phyloP scores from a whole-genome alignment of 2,329 filamentous ascomycete genomes.

The Aspergillus melleus region DNA sequence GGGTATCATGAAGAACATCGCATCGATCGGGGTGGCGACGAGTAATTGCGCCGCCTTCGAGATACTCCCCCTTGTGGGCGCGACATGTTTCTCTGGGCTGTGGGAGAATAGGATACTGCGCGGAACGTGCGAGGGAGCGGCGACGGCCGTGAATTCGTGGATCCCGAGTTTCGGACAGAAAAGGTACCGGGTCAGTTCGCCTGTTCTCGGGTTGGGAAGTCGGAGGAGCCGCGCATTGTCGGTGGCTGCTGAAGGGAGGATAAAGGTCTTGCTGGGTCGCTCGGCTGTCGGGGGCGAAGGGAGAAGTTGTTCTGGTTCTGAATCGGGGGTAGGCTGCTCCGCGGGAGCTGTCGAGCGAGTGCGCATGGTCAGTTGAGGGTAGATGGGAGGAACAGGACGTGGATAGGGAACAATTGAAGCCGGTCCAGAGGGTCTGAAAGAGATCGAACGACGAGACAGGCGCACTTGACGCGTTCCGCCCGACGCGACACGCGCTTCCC shows the following conservation, averaged over 20 bases:
- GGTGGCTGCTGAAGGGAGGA: conserved; percentile 56
- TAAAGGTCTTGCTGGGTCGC: conserved; percentile 51
- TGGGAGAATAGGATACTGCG: conserved; percentile 58
- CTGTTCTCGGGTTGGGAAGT: conserved; percentile 55
- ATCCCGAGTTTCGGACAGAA: conserved; percentile 60
- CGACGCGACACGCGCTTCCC: conserved; percentile 30
- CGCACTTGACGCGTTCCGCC: conserved; percentile 14
- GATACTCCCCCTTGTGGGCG: conserved; percentile 50
- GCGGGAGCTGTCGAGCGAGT: conserved; percentile 29
- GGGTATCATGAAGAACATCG: conserved; percentile 79
- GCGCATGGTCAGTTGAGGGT: conserved; percentile 4
- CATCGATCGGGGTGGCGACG: conserved; percentile 79
- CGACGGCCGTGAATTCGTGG: conserved; percentile 61
- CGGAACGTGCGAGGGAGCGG: conserved; percentile 50
- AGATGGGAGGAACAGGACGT: not conserved
- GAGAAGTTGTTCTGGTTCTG: conserved; percentile 18
- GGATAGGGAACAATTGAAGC: not conserved
- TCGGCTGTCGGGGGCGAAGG: conserved; percentile 24
- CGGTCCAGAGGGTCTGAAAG: not conserved
- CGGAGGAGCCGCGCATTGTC: conserved; percentile 56
- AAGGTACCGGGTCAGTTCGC: conserved; percentile 52
- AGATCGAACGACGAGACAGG: conserved; percentile 6
- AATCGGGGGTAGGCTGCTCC: conserved; percentile 11
- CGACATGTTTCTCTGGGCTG: conserved; percentile 35
- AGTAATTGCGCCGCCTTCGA: conserved; percentile 72